These are phyloP conservation scores for Pyricularia sp. DNA, from an alignment of 2,329 filamentous ascomycete genomes.

Conservation along the genomic window DNA sequence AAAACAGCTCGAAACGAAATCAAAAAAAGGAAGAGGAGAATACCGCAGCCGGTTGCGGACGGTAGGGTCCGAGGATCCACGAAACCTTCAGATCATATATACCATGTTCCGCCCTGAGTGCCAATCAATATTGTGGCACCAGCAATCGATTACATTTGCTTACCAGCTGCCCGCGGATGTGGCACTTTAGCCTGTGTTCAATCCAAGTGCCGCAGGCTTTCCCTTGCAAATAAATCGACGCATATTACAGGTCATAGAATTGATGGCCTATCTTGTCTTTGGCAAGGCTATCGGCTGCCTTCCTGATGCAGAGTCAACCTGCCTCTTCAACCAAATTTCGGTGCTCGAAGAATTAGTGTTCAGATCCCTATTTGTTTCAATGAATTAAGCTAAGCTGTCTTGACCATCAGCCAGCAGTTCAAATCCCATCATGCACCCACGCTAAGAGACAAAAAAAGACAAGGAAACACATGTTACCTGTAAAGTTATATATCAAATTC, in stretches of 20 bases:
- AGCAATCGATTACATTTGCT: background rate
- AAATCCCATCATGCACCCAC: background rate
- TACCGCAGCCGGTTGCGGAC: background rate
- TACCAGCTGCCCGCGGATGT: background rate
- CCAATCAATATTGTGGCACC: background rate
- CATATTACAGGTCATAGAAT: background rate
- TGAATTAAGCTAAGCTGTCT: background rate
- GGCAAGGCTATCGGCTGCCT: background rate
- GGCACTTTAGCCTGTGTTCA: background rate
- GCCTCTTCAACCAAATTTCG: background rate
- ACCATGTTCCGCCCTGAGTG: background rate
- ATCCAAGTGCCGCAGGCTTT: background rate
- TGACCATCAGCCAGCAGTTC: background rate
- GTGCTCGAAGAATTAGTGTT: background rate
- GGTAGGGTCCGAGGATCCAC: background rate
- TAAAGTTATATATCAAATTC: background rate
- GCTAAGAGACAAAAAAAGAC: background rate
- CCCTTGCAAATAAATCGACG: background rate
- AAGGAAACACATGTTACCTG: background rate
- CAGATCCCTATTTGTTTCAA: background rate
- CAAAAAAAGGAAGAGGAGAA: background rate
- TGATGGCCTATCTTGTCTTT: background rate
- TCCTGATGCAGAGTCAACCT: background rate
- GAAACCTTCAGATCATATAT: background rate
- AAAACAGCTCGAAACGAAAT: background rate